These are phyloP conservation scores for Amanita jacksonii DNA, from an alignment of 768 basidiomycete genomes.

Conservation along the genomic window DNA sequence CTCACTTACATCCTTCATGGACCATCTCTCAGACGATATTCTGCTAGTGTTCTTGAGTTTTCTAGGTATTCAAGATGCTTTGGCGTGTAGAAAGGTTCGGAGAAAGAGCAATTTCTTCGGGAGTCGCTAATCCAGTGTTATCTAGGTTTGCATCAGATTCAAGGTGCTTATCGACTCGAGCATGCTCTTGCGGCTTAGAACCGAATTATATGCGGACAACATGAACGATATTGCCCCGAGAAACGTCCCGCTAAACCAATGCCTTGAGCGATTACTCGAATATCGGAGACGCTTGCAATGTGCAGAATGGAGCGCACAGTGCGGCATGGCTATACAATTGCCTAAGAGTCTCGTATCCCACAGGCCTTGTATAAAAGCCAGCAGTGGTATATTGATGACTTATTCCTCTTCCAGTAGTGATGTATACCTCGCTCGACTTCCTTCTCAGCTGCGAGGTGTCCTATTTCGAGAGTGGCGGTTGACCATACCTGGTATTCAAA, in stretches of 20 bases:
- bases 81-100: background rate
- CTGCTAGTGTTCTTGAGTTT: background rate
- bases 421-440: background rate
- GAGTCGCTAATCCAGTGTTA: no score
- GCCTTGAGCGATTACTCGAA: background rate
- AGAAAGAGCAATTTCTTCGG: no score
- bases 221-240: conserved; percentile 8
- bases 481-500: background rate
- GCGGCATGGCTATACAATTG: no score
- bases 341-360: no score
- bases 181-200: conserved; percentile 7
- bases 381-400: background rate
- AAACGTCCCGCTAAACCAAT: background rate
- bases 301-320: no score
- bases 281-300: background rate
- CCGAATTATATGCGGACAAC: conserved; percentile 10
- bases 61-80: background rate
- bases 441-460: background rate
- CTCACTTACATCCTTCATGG: no score
- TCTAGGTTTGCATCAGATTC: background rate
- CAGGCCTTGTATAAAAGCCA: no score
- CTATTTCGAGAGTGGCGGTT: background rate
- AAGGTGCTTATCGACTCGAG: background rate
- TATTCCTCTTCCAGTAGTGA: background rate
- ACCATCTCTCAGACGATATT: conserved; percentile 1